phyloP scores from a whole-genome alignment of 169 alveolate species.

The Cryptosporidium sp. region DNA sequence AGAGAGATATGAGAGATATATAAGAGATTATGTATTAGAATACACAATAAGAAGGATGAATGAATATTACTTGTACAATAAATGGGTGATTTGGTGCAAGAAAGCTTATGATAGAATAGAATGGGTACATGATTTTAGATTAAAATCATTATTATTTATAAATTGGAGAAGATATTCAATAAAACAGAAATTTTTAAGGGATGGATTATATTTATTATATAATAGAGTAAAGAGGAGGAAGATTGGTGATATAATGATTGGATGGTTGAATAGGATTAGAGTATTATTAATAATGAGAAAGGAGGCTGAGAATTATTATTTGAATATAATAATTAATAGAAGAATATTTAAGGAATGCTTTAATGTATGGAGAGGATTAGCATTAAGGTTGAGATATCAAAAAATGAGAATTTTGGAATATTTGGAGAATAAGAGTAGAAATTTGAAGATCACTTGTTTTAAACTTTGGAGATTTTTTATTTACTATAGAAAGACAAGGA shows the following conservation, averaged over 20 bases:
- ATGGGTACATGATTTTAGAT: constrained; percentile 50
- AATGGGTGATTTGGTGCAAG: constrained; percentile 55
- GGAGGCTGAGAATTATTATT: background rate
- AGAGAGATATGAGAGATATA: background rate
- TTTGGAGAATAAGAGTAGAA: background rate
- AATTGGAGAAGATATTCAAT: constrained; percentile 43
- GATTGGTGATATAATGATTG: background rate
- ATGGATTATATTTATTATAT: background rate
- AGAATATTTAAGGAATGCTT: background rate
- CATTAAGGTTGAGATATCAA: background rate
- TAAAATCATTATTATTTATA: constrained; percentile 18
- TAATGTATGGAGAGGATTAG: background rate
- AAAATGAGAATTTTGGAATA: background rate
- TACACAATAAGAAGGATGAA: constrained; percentile 23
- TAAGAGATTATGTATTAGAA: background rate
- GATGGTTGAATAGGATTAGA: constrained; percentile 19
- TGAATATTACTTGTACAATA: constrained; percentile 23
- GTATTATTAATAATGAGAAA: background rate
- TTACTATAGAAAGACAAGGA: constrained; percentile 46
- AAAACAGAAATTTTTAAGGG: constrained; percentile 3
- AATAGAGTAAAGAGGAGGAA: background rate
- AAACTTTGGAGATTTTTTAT: constrained; percentile 60
- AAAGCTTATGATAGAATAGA: constrained; percentile 53
- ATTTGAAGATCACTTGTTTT: constrained; percentile 6
- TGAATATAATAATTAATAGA: background rate